Evolutionary conservation across 2,329 filamentous ascomycete species (phyloP).

Genomic region (Coniella vitis): DNA sequence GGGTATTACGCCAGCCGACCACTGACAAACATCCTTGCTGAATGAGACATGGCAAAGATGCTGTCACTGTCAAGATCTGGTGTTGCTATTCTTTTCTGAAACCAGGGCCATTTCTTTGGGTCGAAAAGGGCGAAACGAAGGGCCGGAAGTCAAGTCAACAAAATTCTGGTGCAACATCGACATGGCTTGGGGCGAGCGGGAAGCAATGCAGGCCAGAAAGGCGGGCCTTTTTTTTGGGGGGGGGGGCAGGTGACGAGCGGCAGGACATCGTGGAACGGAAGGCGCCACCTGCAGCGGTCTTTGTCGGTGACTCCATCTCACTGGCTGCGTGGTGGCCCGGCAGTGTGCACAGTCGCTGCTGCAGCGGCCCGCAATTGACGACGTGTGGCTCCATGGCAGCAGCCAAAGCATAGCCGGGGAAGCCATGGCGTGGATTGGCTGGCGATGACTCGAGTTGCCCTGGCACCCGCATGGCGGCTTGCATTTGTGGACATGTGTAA

Average conservation of each 20-base stretch:
- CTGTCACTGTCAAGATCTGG: neutral
- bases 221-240: too few species aligned
- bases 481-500: constrained; percentile 10
- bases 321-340: too few species aligned
- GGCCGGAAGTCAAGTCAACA: constrained; percentile 11
- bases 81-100: constrained; percentile 25
- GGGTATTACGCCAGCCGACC: constrained; percentile 2
- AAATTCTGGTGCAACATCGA: constrained; percentile 5
- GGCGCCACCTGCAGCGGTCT: neutral
- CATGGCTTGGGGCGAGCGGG: too few species aligned
- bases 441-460: constrained; percentile 1
- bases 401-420: constrained; percentile 2
- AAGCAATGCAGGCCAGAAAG: too few species aligned
- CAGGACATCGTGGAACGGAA: too few species aligned
- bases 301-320: neutral
- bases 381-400: constrained; percentile 7
- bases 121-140: constrained; percentile 15
- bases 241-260: too few species aligned
- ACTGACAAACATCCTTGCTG: neutral
- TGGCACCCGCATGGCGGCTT: constrained; percentile 8
- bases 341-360: neutral
- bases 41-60: neutral
- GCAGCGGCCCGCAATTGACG: constrained; percentile 15
- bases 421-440: constrained; percentile 5
- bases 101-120: constrained; percentile 19